phyloP scores from a whole-genome alignment of 441 rosid species.

The Gossypium gossypioides region DNA sequence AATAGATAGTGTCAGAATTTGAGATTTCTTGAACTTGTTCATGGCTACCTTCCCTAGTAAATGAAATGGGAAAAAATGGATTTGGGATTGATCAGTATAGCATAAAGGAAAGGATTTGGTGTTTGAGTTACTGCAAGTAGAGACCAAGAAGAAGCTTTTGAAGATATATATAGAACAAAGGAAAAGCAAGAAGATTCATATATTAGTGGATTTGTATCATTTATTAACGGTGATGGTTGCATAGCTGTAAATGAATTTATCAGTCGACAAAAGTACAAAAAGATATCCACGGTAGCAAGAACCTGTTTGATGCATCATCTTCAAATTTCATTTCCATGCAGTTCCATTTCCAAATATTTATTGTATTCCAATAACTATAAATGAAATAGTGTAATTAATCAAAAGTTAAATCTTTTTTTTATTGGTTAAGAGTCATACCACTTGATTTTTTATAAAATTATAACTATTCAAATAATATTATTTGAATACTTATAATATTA shows the following conservation, averaged over 20 bases:
- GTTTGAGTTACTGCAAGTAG: slow-evolving; percentile 8
- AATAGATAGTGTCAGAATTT: slow-evolving; percentile 28
- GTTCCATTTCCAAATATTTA: too few relatives aligned
- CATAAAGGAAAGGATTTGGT: neutral
- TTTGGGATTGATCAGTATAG: neutral
- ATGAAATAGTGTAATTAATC: too few relatives aligned
- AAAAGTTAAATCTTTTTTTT: too few relatives aligned
- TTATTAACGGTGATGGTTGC: neutral
- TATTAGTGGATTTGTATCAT: neutral
- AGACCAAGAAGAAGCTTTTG: slow-evolving; percentile 7
- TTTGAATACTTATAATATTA: too few relatives aligned
- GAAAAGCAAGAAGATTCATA: neutral
- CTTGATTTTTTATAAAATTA: too few relatives aligned
- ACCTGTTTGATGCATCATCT: neutral
- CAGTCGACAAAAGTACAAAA: slow-evolving; percentile 8
- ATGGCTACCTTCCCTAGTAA: slow-evolving; percentile 7
- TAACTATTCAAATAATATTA: too few relatives aligned
- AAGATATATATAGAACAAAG: slow-evolving; percentile 10
- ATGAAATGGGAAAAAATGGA: too few relatives aligned
- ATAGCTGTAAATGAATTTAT: neutral
- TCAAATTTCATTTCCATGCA: neutral
- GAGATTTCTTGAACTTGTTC: slow-evolving; percentile 36
- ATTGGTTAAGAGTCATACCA: too few relatives aligned
- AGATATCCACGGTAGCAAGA: neutral
- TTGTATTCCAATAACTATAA: too few relatives aligned